Evolutionary conservation across 1,284 basidiomycete species (phyloP).

Genomic region (Ceratobasidium theobromae): DNA sequence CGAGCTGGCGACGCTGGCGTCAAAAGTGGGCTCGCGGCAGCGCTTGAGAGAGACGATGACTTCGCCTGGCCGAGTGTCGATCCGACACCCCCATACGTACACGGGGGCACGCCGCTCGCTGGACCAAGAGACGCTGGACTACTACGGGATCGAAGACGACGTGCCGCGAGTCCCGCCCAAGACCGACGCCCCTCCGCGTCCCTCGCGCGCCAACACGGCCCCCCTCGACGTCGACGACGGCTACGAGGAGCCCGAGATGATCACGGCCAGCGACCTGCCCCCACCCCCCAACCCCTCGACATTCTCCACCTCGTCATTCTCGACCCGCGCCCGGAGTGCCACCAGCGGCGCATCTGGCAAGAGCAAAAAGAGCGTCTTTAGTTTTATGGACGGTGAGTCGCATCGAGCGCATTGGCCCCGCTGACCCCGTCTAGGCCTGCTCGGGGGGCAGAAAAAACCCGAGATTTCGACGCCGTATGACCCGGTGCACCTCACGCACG

Average conservation of each 20-base stretch:
- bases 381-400: constrained; percentile 55
- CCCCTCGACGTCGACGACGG: constrained; percentile 48
- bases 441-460: constrained; percentile 76
- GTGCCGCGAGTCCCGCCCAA: constrained; percentile 13
- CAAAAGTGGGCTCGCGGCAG: background rate
- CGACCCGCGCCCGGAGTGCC: constrained; percentile 60
- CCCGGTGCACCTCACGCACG: constrained; percentile 99
- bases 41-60: background rate
- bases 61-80: constrained; percentile 23
- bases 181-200: constrained; percentile 53
- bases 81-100: constrained; percentile 27
- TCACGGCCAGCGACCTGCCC: constrained; percentile 27
- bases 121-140: constrained; percentile 29
- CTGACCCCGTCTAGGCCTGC: constrained; percentile 56
- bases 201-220: constrained; percentile 77
- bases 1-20: too few species aligned
- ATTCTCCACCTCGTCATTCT: constrained; percentile 40
- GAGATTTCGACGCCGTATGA: constrained; percentile 98
- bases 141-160: constrained; percentile 16
- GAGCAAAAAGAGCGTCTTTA: constrained; percentile 69
- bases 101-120: constrained; percentile 11
- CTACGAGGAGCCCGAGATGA: constrained; percentile 30
- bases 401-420: background rate
- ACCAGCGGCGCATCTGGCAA: constrained; percentile 58
- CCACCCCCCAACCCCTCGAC: background rate